phyloP scores from a whole-genome alignment of 495 filamentous ascomycete species.

The Tetracladium setigerum region DNA sequence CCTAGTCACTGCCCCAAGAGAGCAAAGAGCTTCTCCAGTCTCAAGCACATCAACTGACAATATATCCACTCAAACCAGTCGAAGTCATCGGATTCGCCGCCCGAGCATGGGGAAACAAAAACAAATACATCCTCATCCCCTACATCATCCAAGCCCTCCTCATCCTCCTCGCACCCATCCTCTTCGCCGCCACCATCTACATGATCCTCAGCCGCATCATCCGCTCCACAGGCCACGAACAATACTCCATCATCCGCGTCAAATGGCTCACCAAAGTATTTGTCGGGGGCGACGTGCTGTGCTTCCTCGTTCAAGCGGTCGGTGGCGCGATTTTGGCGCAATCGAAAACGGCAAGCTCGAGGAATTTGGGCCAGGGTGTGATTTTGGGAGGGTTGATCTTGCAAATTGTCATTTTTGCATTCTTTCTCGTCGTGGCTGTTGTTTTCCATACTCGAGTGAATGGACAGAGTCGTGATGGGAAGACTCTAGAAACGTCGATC shows the following conservation, averaged over 20 bases:
- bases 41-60: no score
- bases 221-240: conserved; percentile 30
- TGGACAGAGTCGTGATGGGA: neutral
- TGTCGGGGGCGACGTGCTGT: conserved; percentile 33
- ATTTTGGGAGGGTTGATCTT: conserved; percentile 32
- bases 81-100: conserved; percentile 37
- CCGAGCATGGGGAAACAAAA: conserved; percentile 25
- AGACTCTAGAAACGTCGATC: neutral
- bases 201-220: conserved; percentile 43
- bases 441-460: conserved; percentile 21
- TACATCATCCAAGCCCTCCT: conserved; percentile 39
- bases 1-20: no score
- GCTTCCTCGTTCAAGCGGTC: conserved; percentile 29
- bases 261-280: conserved; percentile 34
- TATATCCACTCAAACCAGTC: conserved; percentile 7
- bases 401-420: conserved; percentile 41
- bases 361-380: conserved; percentile 28
- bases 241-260: conserved; percentile 25
- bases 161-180: conserved; percentile 38
- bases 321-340: conserved; percentile 26
- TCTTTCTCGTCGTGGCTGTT: conserved; percentile 35
- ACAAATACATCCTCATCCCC: conserved; percentile 28
- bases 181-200: conserved; percentile 44
- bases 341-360: conserved; percentile 16
- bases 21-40: no score